These are phyloP conservation scores for Candida arabinofermentans DNA, from an alignment of 805 yeast species.

Conservation along the genomic window DNA sequence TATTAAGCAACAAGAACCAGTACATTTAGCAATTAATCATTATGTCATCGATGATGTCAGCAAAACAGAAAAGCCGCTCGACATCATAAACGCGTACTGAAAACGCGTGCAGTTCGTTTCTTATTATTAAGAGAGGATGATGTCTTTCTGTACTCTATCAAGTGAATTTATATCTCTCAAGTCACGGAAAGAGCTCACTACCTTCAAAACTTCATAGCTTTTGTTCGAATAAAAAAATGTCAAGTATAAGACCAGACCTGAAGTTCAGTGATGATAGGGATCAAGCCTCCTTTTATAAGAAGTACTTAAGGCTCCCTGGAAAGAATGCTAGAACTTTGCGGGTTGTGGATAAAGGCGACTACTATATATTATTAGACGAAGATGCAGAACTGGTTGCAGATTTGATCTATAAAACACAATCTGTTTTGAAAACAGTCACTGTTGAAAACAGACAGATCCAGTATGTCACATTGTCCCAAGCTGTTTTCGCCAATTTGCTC, in stretches of 20 bases:
- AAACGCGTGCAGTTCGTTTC: too few relatives aligned
- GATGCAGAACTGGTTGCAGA: slow-evolving; percentile 87
- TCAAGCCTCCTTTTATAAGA: slow-evolving; percentile 42
- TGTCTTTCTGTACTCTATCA: too few relatives aligned
- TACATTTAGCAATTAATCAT: too few relatives aligned
- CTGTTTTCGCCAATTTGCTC: slow-evolving; percentile 64
- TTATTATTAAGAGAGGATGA: too few relatives aligned
- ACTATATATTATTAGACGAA: slow-evolving; percentile 65
- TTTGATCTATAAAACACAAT: slow-evolving; percentile 72
- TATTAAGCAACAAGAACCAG: too few relatives aligned
- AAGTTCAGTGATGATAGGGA: slow-evolving; percentile 52
- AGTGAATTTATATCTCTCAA: too few relatives aligned
- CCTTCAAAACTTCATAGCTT: too few relatives aligned
- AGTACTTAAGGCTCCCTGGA: slow-evolving; percentile 45
- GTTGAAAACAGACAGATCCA: slow-evolving; percentile 40
- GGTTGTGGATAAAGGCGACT: slow-evolving; percentile 78
- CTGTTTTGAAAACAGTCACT: slow-evolving; percentile 58
- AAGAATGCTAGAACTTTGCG: slow-evolving; percentile 54
- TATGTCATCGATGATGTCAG: too few relatives aligned
- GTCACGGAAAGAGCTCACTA: too few relatives aligned
- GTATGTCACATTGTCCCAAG: slow-evolving; percentile 74
- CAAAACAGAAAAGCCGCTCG: too few relatives aligned
- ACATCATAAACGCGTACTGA: too few relatives aligned
- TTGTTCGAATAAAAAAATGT: slow-evolving; percentile 16
- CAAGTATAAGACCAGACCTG: slow-evolving; percentile 46